Base-by-base conservation (phyloP, 2,329 filamentous ascomycete species). In the Pseudogymnoascus sp. region DNA sequence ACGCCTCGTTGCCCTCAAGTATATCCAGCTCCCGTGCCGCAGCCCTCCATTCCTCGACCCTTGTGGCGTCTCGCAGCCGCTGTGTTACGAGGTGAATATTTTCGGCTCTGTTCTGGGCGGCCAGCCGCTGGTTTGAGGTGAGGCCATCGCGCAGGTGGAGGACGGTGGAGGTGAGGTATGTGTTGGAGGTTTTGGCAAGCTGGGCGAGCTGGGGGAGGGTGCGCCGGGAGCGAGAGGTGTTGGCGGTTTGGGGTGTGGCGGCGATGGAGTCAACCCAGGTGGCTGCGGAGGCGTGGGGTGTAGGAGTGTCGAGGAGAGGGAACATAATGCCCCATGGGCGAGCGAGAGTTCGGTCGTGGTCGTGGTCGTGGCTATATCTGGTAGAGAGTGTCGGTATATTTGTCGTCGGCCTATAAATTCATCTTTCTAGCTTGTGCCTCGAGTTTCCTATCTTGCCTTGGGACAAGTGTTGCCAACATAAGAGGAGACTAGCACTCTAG, bases 21-120 rank as follows among this genome's bases (percentile, higher is more conserved):
- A 80, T 74, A 72, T 97, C 92, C 47, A 97, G 82, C 71, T 92
- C 87, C 47, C 80, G 80, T 2, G 92, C 92, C 8, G 90, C 88
- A 14, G 78, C 78, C 68, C 87, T 83, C 91, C 92, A 97, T 71
- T 92, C 85, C 60, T 81, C 77, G 68, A 86, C 82, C 1, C 84
- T 84, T 64, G 84, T 81, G 65, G 91, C 87, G 75, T 85, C 83
- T 67, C 84, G 84, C 80, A 92, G 81, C 66, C 82, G 82, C 66
- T 85, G 72, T 65, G 83, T 81, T 44, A 92, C 73, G 8, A 88
- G 79, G 70, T 87, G 83, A 72, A 82, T 86, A 65, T 80, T 80
- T 68, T 86, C 81, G 60, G 86, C 83, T n/a, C 74, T 70, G 42
- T 76, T 76, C 63, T 76, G 74, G 64, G 73, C 76, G 44, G 78